Evolutionary conservation across 2,329 filamentous ascomycete species (phyloP), one percentile per base, ranked within the genome.

Genomic region (Aspergillus bombycis): DNA sequence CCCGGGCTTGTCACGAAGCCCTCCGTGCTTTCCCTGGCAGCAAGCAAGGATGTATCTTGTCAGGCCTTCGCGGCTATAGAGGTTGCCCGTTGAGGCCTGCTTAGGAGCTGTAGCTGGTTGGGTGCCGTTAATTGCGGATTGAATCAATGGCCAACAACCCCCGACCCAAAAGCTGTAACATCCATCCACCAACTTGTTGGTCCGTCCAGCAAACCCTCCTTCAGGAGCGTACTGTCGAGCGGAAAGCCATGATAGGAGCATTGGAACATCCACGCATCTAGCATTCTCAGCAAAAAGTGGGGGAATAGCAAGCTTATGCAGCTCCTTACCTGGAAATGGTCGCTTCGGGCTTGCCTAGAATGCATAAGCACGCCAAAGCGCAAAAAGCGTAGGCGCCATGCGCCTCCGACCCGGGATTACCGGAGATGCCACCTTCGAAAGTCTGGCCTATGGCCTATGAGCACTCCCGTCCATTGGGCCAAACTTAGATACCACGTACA

Each of bases 141-240:
- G 91, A 69, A 98, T 84, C 68, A 99, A 80, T 53, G 94, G 90
- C 92, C 94, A 99, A 81, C 94, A 98, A 60, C 91, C 91, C 60
- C 95, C 95, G 38, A 97, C 91, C 95, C 95, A 99, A 79, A 97
- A 94, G 76, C 92, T 96, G 81, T 99, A 99, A 81, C 95, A 99
- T 53, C 94, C 95, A 78, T 99, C 95, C 36, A 98, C 95, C 36
- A 99, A 85, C 81, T 99, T 99, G 84, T 98, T 98, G 32, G 94
- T 97, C 70, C 95, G 90, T 65, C 95, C 95, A 46, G 92, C 91
- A 74, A 97, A 94, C 41, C 95, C 95, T 67, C 94, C 94, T 77
- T 98, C 95, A 4, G 94, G 95, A 34, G 89, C 88, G 76, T 94
- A 91, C 78, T 99, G 95, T 64, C 93, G 89, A 52, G 92, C 89